A percentile compares a stretch with the other conserved stretches of the same genome.
Evolutionary conservation across 2,329 filamentous ascomycete species (phyloP).

Genomic region (Fusarium sp.): DNA sequence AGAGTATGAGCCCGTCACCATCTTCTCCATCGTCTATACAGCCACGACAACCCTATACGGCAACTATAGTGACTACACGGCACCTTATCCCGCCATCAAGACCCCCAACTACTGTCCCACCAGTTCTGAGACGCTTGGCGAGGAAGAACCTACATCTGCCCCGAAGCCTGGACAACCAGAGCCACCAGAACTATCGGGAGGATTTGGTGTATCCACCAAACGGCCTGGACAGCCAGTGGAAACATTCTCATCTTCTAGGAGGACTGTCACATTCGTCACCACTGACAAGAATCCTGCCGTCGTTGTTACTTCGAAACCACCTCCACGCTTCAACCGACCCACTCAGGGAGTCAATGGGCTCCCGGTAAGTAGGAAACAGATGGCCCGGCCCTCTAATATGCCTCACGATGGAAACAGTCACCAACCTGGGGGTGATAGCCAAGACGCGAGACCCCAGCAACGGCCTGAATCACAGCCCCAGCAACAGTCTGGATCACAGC

Average conservation of each 20-base stretch:
- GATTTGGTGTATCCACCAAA: conserved; percentile 21
- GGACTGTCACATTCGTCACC: conserved; percentile 60
- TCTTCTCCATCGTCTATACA: conserved; percentile 61
- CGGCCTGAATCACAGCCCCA: background rate
- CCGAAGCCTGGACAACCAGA: background rate
- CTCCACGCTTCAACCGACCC: conserved; percentile 54
- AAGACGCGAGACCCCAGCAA: background rate
- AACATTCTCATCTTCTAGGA: conserved; percentile 25
- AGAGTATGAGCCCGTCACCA: conserved; percentile 48
- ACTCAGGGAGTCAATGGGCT: conserved; percentile 5
- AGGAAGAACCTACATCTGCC: background rate
- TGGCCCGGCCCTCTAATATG: conserved; percentile 19
- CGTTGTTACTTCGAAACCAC: conserved; percentile 53
- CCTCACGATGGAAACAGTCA: background rate
- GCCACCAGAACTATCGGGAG: background rate
- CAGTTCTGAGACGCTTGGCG: background rate
- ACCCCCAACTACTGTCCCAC: conserved; percentile 49
- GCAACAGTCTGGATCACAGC: background rate
- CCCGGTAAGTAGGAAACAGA: conserved; percentile 35
- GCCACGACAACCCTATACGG: conserved; percentile 63
- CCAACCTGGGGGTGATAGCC: background rate
- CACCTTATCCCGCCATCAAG: conserved; percentile 56
- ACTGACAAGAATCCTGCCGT: conserved; percentile 68
- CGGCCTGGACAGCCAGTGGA: conserved; percentile 14
- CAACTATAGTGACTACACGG: conserved; percentile 59